phyloP scores from a whole-genome alignment of 169 alveolate genomes.

The Toxoplasma gondii region DNA sequence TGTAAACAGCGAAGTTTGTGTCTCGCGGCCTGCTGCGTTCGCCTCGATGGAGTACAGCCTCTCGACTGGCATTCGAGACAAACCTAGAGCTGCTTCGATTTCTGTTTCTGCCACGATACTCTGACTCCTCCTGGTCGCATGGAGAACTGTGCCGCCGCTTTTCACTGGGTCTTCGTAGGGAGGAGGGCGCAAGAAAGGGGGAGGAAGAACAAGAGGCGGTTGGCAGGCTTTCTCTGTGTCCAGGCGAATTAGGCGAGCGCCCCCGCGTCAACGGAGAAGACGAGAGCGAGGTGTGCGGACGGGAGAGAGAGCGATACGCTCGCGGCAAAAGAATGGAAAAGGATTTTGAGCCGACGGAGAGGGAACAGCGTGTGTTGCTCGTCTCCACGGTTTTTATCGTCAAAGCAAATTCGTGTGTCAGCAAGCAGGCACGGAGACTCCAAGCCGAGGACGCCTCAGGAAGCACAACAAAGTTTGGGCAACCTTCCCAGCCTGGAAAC shows the following conservation, averaged over 20 bases:
- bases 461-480: background rate
- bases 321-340: constrained; percentile 2
- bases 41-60: too few species aligned
- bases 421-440: background rate
- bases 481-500: background rate
- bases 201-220: too few species aligned
- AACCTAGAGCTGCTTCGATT: too few species aligned
- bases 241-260: background rate
- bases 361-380: background rate
- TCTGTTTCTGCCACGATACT: too few species aligned
- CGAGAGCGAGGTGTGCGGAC: background rate
- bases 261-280: background rate
- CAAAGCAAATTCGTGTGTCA: background rate
- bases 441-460: background rate
- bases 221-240: too few species aligned
- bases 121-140: too few species aligned
- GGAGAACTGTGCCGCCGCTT: too few species aligned
- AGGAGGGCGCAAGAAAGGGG: too few species aligned
- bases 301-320: background rate
- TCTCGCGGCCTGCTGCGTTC: too few species aligned
- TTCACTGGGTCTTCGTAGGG: too few species aligned
- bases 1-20: too few species aligned
- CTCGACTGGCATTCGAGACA: too few species aligned
- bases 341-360: background rate
- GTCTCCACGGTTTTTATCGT: background rate